These are phyloP conservation scores for Calycina marina DNA, from an alignment of 2,329 filamentous ascomycete species.

Conservation along the genomic window DNA sequence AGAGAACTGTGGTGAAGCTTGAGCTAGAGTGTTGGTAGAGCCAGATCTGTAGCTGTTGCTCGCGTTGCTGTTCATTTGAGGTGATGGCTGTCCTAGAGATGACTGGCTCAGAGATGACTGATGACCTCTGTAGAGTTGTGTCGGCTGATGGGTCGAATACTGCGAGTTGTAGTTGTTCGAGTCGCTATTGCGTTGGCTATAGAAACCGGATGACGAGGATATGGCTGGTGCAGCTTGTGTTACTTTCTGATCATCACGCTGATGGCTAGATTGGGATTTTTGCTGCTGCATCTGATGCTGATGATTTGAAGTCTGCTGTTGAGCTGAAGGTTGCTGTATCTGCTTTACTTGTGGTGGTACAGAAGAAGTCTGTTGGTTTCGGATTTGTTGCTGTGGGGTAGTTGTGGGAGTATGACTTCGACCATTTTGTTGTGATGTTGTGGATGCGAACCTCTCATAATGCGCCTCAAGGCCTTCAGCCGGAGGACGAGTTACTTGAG, in stretches of 20 bases:
- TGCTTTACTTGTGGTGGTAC: conserved; percentile 5
- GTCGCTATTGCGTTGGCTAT: conserved; percentile 14
- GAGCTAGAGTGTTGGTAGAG: conserved; percentile 15
- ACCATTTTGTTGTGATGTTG: conserved; percentile 16
- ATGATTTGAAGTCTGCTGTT: conserved; percentile 12
- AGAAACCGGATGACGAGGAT: conserved; percentile 15
- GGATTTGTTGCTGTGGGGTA: conserved; percentile 16
- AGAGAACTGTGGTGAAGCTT: conserved; percentile 19
- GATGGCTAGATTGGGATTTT: conserved; percentile 13
- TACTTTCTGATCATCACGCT: conserved; percentile 17
- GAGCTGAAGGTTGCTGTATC: conserved; percentile 13
- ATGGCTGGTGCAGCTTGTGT: conserved; percentile 11
- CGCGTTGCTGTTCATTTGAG: conserved; percentile 14
- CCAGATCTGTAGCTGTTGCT: conserved; percentile 11
- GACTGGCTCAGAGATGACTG: conserved; percentile 12
- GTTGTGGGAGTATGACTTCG: conserved; percentile 15
- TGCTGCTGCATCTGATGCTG: conserved; percentile 14
- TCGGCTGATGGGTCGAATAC: conserved; percentile 20
- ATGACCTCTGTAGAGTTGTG: conserved; percentile 18
- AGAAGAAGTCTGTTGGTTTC: conserved; percentile 15
- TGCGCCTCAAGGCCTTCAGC: conserved; percentile 22
- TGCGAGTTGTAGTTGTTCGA: conserved; percentile 17
- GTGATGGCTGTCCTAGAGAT: conserved; percentile 4
- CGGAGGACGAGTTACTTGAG: conserved; percentile 16
- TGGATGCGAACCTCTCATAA: conserved; percentile 18